These are phyloP conservation scores for Suillus americanus DNA, from an alignment of 768 basidiomycete species.

Conservation along the genomic window DNA sequence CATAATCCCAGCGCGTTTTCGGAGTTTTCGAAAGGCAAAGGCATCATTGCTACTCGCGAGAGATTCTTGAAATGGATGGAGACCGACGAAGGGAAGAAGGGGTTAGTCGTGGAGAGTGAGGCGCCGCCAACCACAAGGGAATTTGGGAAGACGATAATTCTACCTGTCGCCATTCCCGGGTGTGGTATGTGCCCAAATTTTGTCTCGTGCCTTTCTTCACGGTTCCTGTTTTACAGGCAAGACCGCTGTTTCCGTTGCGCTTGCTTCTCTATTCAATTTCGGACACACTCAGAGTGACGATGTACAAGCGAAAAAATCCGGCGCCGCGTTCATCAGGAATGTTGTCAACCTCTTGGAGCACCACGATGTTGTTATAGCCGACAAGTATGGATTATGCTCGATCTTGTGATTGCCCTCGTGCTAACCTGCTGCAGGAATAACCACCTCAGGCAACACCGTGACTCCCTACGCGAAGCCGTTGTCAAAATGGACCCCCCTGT, in stretches of 20 bases:
- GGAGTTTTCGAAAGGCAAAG: constrained; percentile 66
- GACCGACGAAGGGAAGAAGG: neutral
- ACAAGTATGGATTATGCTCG: constrained; percentile 58
- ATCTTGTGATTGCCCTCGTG: neutral
- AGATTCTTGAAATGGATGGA: neutral
- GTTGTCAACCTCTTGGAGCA: constrained; percentile 38
- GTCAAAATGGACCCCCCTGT: constrained; percentile 37
- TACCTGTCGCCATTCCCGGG: constrained; percentile 90
- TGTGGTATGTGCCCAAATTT: constrained; percentile 60
- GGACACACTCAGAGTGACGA: constrained; percentile 96
- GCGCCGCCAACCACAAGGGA: neutral
- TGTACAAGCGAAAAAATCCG: constrained; percentile 73
- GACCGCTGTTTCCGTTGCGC: constrained; percentile 79
- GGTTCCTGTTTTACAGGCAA: constrained; percentile 58
- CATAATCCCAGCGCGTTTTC: constrained; percentile 48
- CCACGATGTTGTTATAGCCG: constrained; percentile 85
- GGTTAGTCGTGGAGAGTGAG: neutral
- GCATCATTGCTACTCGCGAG: constrained; percentile 57
- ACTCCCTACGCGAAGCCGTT: constrained; percentile 59
- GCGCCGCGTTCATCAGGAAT: constrained; percentile 55
- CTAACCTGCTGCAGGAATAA: constrained; percentile 66
- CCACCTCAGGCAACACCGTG: constrained; percentile 80
- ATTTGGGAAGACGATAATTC: constrained; percentile 72
- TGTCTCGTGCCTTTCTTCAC: neutral
- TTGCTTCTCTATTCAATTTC: constrained; percentile 78